Base-by-base conservation (phyloP, 805 yeast genomes). In the Schwanniomyces polymorphus region DNA sequence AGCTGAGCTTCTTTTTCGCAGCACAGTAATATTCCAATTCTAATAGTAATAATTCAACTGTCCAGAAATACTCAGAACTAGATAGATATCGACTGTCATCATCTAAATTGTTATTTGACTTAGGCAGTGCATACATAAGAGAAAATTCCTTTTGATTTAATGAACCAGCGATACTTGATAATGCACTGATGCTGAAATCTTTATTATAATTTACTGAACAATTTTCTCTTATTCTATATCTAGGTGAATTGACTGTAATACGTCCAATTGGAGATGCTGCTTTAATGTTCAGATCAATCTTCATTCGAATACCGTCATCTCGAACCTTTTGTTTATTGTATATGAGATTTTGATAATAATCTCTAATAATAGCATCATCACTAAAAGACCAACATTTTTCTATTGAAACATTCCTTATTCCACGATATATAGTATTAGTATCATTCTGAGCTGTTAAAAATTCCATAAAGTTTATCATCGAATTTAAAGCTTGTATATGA, bases 321-420 rank as follows among this genome's bases (percentile, higher is more conserved):
- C 28, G 25, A 25, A 41, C 31, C 31, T 35, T 25, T 14, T 10
- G 18, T n/a, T 8, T 27, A 18, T 25, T 37, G 27, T 39, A 26
- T 10, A 50, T 26, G 17, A 26, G 26, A 38, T 35, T 16, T 41
- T 45, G 42, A 27, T 50, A 54, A 42, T 53, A 56, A 12, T 60
- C 57, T 46, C 64, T 50, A 5, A 58, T 33, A 6, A 56, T 48
- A 9, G 63, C 43, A 23, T 64, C 71, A 46, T 67, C 69, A 2
- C 59, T 48, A 11, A 63, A 55, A 1, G 70, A 61, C 72, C 72
- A 67, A 21, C 65, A 61, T 43, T 64, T 60, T 41, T 61, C 67
- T 18, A 60, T 44, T 9, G 59, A 50, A 4, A 59, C 52, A 29
- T 10, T 39, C 17, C 18, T 16, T 21, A 45, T 42, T 18, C 41